These are phyloP conservation scores for Scedosporium apiospermum DNA, from an alignment of 2,329 filamentous ascomycete genomes.

Conservation along the genomic window DNA sequence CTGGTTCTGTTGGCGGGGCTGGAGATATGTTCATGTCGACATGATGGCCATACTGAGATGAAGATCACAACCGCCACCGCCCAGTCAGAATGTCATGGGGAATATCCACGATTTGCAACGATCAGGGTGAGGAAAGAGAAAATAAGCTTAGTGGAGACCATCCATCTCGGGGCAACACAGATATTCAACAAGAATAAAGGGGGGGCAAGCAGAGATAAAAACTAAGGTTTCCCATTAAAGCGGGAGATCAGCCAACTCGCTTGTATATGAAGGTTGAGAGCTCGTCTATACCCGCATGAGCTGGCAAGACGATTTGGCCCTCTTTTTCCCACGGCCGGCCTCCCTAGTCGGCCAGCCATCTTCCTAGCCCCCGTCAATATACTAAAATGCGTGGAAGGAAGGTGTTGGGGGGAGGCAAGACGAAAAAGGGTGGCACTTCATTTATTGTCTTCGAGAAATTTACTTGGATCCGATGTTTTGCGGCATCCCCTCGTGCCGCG, in stretches of 20 bases:
- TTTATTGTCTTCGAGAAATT: neutral
- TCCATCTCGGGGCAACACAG: neutral
- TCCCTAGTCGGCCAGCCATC: neutral
- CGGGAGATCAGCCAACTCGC: neutral
- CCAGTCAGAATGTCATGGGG: neutral
- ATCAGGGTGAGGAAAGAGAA: neutral
- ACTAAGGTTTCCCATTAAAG: neutral
- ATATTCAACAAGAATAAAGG: neutral
- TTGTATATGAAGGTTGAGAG: neutral
- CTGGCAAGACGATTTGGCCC: neutral
- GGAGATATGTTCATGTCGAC: constrained; percentile 4
- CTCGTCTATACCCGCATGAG: neutral
- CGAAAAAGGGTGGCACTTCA: constrained; percentile 2
- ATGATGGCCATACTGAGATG: constrained; percentile 2
- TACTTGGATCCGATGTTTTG: neutral
- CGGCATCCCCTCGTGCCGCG: neutral
- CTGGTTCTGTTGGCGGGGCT: constrained; percentile 2
- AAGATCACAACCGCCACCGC: neutral
- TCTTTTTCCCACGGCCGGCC: neutral
- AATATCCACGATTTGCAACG: neutral
- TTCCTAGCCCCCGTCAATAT: neutral
- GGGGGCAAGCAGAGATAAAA: neutral
- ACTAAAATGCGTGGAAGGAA: neutral
- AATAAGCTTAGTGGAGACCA: neutral
- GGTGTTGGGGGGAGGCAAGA: neutral